Evolutionary conservation across 2,329 filamentous ascomycete species (phyloP).

Genomic region (Colletotrichum truncatum): DNA sequence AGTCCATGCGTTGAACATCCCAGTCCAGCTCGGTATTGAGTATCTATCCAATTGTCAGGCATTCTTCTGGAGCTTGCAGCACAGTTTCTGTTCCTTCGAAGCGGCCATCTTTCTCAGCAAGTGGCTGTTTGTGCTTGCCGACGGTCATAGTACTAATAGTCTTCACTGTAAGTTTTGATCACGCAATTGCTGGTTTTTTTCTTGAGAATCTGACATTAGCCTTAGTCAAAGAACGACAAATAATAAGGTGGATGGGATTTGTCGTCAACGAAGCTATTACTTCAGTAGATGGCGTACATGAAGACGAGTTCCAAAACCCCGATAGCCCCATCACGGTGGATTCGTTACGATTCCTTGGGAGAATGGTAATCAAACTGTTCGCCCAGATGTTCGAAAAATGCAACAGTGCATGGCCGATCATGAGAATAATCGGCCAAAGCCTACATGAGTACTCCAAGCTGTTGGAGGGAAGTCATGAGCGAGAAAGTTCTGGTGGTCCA

Average conservation of each 20-base stretch:
- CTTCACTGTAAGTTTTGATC: background rate
- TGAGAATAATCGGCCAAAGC: background rate
- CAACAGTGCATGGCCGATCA: constrained; percentile 2
- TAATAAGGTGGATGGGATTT: background rate
- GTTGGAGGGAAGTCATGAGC: background rate
- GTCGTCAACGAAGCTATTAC: background rate
- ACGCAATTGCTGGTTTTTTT: too few species aligned
- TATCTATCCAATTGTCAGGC: constrained; percentile 2
- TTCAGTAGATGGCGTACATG: background rate
- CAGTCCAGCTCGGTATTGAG: constrained; percentile 1
- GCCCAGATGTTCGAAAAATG: background rate
- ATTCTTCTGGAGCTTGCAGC: constrained; percentile 15
- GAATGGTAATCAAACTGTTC: background rate
- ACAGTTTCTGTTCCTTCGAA: constrained; percentile 1
- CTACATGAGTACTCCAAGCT: background rate
- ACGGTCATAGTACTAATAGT: background rate
- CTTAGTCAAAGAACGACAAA: background rate
- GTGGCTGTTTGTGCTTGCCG: background rate
- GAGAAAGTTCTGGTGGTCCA: background rate
- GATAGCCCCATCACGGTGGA: background rate
- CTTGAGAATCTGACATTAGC: background rate
- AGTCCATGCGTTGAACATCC: constrained; percentile 13
- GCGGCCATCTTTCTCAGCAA: background rate
- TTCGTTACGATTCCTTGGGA: background rate
- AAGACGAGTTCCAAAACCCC: background rate